Base-by-base conservation (phyloP, 164 flowering plant species). In the Kalanchoe fedtschenkoi region DNA sequence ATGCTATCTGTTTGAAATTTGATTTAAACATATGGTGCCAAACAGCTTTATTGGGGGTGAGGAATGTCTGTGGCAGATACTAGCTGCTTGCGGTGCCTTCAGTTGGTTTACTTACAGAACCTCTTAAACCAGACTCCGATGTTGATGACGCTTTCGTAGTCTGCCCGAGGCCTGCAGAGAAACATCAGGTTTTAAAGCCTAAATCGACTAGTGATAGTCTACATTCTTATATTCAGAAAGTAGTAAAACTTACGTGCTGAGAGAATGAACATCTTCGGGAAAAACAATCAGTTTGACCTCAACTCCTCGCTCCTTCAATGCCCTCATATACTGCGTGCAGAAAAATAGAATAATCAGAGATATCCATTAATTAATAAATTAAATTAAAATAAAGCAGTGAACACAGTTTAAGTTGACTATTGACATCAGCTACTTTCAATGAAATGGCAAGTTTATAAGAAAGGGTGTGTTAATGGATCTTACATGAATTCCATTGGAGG, bases 101-200 rank as follows among this genome's bases (percentile, higher is more conserved):
- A 19, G 22, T n/a, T n/a, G 46, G 17, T 5, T 83, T 76, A 84
- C 62, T 77, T 75, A 62, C 92, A 86, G 47, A 82, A 75, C 73
- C 87, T 89, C 66, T 79, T 95, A 81, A 95, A 95, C 99, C 99
- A 95, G 5, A 91, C 84, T 54, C 93, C 97, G 67, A 89, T 84
- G 65, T 91, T 91, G 10, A 95, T 83, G 67, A 80, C 91, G 79
- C 97, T 78, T 64, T 95, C 99, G 56, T 83, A 93, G 72, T 93
- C 96, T 0, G 99, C 78, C 70, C 87, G 97, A 19, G 95, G 96
- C 71, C 99, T 93, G 91, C 77, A 75, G 33, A 55, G 15, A 54
- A 58, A 17, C 61, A 55, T 72, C 42, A 64, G 34, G 13, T 5
- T 15, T 51, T 26, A 11, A 24, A 51, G 30, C 28, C 14, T 24